A percentile compares a stretch with the other conserved stretches of the same genome.
These are phyloP conservation scores for Ceratobasidium sp. DNA, from an alignment of 1,284 basidiomycete species.

Conservation along the genomic window DNA sequence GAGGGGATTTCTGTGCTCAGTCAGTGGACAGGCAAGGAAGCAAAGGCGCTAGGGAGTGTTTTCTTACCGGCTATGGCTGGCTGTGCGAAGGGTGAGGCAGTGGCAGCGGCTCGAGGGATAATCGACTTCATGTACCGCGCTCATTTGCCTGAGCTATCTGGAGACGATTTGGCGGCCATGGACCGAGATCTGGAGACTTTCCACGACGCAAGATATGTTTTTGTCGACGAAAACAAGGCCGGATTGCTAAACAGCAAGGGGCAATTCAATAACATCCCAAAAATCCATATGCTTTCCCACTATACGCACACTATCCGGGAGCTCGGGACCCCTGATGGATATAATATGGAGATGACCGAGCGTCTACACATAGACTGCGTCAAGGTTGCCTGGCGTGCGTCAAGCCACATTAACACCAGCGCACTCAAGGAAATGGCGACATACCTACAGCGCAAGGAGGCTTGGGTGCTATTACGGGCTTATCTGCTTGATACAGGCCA, in stretches of 20 bases:
- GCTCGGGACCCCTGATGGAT: background rate
- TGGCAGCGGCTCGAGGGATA: constrained; percentile 47
- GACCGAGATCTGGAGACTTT: background rate
- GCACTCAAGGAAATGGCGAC: background rate
- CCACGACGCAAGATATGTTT: background rate
- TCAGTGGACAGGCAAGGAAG: constrained; percentile 43
- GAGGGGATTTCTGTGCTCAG: background rate
- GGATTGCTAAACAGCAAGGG: background rate
- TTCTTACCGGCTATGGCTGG: constrained; percentile 3
- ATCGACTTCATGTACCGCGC: constrained; percentile 33
- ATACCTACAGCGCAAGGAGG: background rate
- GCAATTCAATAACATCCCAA: constrained; percentile 30
- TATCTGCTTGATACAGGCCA: background rate
- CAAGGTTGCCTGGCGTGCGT: background rate
- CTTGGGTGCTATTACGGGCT: background rate
- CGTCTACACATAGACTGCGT: constrained; percentile 4
- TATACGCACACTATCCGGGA: background rate
- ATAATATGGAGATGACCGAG: background rate
- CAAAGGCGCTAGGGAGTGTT: constrained; percentile 23
- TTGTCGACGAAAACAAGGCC: background rate
- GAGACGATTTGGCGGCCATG: background rate
- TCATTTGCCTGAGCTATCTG: background rate
- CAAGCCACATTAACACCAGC: background rate
- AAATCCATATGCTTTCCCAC: constrained; percentile 37
- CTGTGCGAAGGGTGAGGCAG: background rate